Evolutionary conservation across 768 basidiomycete species (phyloP).

Genomic region (Hemileccinum impolitum): DNA sequence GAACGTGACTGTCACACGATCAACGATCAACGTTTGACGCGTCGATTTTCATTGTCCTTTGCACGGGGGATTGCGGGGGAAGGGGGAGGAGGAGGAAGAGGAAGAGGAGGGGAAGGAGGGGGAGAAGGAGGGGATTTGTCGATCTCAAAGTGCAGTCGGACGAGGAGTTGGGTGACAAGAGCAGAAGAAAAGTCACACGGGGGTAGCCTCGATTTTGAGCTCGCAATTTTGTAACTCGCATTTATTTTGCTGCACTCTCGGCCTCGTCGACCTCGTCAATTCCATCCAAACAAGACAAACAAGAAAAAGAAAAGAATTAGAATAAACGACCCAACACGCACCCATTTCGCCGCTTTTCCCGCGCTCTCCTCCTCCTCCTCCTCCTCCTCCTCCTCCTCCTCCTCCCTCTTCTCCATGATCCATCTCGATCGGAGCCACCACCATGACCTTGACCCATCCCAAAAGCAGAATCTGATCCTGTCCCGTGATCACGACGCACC

Average conservation of each 20-base stretch:
- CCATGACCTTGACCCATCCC: constrained; percentile 36
- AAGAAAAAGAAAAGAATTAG: too few species aligned
- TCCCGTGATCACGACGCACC: constrained; percentile 32
- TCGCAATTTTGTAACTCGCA: constrained; percentile 27
- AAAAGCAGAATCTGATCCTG: constrained; percentile 43
- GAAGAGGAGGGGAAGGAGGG: too few species aligned
- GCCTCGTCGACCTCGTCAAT: too few species aligned
- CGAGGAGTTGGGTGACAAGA: too few species aligned
- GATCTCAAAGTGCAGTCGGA: too few species aligned
- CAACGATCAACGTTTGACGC: not conserved
- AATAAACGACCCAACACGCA: too few species aligned
- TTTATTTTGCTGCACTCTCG: too few species aligned
- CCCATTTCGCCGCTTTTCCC: constrained; percentile 12
- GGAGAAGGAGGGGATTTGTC: too few species aligned
- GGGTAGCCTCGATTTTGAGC: constrained; percentile 31
- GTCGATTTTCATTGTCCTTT: too few species aligned
- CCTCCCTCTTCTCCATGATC: constrained; percentile 41
- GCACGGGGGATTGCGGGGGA: too few species aligned
- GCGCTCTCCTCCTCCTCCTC: not conserved
- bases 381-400: not conserved
- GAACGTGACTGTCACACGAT: constrained; percentile 23
- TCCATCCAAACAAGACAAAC: too few species aligned
- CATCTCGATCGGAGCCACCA: constrained; percentile 53
- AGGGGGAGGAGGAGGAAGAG: too few species aligned
- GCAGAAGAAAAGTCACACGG: constrained; percentile 28